Percentiles rank a stretch among this genome's conserved stretches.
These are phyloP conservation scores for Fusarium annulatum DNA, from an alignment of 2,329 filamentous ascomycete species.

Conservation along the genomic window DNA sequence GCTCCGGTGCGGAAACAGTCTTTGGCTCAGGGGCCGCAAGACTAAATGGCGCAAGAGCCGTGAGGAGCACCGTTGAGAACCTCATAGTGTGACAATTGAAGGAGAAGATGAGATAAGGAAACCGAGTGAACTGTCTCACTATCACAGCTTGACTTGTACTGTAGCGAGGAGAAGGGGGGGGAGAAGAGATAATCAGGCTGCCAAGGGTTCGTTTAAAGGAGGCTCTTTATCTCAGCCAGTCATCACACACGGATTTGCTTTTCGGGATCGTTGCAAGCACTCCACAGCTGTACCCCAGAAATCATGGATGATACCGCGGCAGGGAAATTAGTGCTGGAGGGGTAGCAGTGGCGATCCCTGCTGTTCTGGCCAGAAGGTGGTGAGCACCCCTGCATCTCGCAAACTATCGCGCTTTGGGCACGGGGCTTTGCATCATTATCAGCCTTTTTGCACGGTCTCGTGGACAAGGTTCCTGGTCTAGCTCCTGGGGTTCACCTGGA, in stretches of 20 bases:
- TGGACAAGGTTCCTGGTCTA: constrained; percentile 2
- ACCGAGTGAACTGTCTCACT: background rate
- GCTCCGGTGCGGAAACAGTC: constrained; percentile 46
- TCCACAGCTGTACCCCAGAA: constrained; percentile 25
- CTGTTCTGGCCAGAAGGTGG: background rate
- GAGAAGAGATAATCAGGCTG: background rate
- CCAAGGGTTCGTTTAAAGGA: constrained; percentile 8
- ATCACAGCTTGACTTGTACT: background rate
- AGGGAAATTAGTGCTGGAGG: constrained; percentile 19
- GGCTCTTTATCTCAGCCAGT: constrained; percentile 21
- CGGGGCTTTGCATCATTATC: constrained; percentile 10
- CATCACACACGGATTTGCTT: constrained; percentile 14
- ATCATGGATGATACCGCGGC: background rate
- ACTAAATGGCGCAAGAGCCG: constrained; percentile 49
- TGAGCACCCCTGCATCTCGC: constrained; percentile 28
- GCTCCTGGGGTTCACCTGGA: background rate
- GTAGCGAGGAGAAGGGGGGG: background rate
- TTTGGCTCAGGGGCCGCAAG: constrained; percentile 46
- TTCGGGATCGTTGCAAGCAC: background rate
- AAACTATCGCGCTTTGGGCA: constrained; percentile 27
- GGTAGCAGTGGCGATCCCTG: background rate
- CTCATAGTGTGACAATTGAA: constrained; percentile 47
- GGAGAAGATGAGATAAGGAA: background rate
- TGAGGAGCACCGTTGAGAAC: constrained; percentile 51
- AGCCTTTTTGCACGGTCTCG: background rate